A percentile compares a stretch with the other conserved stretches of the same genome.
These are phyloP conservation scores for Globisporangium alternatum DNA, from an alignment of 352 stramenopile species.

Conservation along the genomic window DNA sequence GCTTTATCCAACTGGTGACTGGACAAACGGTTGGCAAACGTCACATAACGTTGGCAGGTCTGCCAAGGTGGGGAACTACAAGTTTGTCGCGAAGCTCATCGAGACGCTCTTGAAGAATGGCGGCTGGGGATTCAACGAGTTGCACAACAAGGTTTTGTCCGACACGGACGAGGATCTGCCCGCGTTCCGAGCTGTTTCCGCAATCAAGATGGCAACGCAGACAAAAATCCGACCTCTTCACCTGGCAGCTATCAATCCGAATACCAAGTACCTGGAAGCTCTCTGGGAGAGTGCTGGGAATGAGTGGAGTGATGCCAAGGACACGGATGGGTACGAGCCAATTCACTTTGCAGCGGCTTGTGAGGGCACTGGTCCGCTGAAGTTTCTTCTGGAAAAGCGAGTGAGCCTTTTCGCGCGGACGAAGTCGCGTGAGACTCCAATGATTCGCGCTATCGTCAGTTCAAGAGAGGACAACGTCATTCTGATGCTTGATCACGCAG, in stretches of 20 bases:
- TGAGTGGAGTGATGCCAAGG: constrained; percentile 49
- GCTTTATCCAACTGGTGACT: constrained; percentile 60
- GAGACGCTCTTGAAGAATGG: constrained; percentile 40
- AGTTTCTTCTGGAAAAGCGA: constrained; percentile 57
- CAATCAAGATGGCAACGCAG: constrained; percentile 63
- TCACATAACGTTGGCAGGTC: constrained; percentile 24
- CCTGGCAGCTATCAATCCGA: constrained; percentile 72
- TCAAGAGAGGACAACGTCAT: constrained; percentile 55
- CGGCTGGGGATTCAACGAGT: constrained; percentile 60
- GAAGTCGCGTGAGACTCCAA: constrained; percentile 57
- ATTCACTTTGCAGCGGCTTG: constrained; percentile 71
- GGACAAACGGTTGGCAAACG: constrained; percentile 25
- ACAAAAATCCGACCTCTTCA: constrained; percentile 69
- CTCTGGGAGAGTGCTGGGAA: constrained; percentile 57
- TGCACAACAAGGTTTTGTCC: constrained; percentile 58
- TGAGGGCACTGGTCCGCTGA: constrained; percentile 43
- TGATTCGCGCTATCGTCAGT: constrained; percentile 52
- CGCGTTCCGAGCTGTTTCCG: constrained; percentile 56
- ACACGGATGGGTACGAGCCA: constrained; percentile 54
- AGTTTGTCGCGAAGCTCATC: constrained; percentile 35
- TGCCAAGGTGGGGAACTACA: constrained; percentile 36
- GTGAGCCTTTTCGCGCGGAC: constrained; percentile 55
- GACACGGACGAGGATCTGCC: constrained; percentile 34
- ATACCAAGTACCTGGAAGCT: constrained; percentile 54
- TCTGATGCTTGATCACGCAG: constrained; percentile 55